phyloP scores from a whole-genome alignment of 306 rosid species.

The Calophaca sinica region DNA sequence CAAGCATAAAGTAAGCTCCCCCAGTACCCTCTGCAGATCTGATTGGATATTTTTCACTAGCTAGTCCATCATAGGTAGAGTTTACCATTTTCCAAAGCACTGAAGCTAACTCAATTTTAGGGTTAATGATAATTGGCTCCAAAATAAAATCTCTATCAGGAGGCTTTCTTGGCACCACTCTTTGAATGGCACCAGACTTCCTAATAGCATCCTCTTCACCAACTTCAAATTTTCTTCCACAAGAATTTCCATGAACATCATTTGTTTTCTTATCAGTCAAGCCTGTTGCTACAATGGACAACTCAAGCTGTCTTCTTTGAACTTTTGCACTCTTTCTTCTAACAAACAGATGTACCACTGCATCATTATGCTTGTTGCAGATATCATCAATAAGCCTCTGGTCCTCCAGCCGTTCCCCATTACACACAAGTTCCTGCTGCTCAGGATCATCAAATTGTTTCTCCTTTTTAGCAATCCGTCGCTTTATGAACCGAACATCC shows the following conservation, averaged over 20 bases:
- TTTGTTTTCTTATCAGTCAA: conserved; percentile 44
- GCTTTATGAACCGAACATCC: conserved; percentile 74
- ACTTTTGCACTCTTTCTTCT: conserved; percentile 73
- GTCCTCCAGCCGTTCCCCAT: conserved; percentile 79
- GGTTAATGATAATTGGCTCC: conserved; percentile 79
- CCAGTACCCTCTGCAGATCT: conserved; percentile 89
- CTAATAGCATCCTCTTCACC: conserved; percentile 47
- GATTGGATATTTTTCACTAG: conserved; percentile 62
- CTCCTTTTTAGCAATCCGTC: conserved; percentile 62
- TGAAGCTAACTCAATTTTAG: conserved; percentile 62
- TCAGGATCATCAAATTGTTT: conserved; percentile 75
- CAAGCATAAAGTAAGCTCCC: conserved; percentile 88
- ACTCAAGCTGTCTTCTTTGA: conserved; percentile 68
- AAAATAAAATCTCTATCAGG: conserved; percentile 52
- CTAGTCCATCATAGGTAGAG: conserved; percentile 68
- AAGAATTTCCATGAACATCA: not conserved
- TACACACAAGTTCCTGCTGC: conserved; percentile 74
- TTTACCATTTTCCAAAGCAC: conserved; percentile 65
- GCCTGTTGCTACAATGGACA: conserved; percentile 70
- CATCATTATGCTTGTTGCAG: conserved; percentile 69
- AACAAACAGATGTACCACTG: conserved; percentile 71
- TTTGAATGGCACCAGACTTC: conserved; percentile 43
- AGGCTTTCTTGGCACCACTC: conserved; percentile 48
- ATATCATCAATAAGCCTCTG: conserved; percentile 79
- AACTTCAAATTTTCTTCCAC: conserved; percentile 40